phyloP scores from a whole-genome alignment of 768 basidiomycete genomes.

The Sarcomyxa edulis region DNA sequence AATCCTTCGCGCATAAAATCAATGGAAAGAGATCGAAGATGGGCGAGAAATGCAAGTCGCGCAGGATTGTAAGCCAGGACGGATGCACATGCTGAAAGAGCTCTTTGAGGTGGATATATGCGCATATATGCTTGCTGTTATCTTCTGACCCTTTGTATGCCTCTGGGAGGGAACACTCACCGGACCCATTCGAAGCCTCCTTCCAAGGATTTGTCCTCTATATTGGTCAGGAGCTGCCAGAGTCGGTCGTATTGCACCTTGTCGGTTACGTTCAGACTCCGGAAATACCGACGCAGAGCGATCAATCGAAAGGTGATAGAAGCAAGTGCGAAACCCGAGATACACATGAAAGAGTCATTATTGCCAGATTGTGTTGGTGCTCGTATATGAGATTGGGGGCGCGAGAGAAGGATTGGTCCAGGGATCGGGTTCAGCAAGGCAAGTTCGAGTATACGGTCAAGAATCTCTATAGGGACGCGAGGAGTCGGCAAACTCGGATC shows the following conservation, averaged over 20 bases:
- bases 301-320: conserved; percentile 38
- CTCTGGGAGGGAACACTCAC: conserved; percentile 25
- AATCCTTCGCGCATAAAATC: conserved; percentile 38
- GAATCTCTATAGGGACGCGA: conserved; percentile 29
- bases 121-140: conserved; percentile 9
- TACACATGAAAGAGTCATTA: conserved; percentile 21
- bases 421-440: too few relatives aligned
- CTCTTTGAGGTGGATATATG: conserved; percentile 18
- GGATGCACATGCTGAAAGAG: conserved; percentile 24
- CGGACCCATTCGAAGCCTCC: conserved; percentile 40
- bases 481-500: conserved; percentile 15
- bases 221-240: conserved; percentile 18
- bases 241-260: conserved; percentile 17
- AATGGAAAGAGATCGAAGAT: conserved; percentile 33
- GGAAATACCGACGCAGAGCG: conserved; percentile 33
- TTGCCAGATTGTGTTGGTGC: conserved; percentile 2
- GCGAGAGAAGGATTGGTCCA: too few relatives aligned
- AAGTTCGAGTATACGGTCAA: conserved; percentile 28
- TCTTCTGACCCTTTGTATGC: conserved; percentile 12
- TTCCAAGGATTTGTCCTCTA: conserved; percentile 10
- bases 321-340: conserved; percentile 34
- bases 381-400: conserved; percentile 7
- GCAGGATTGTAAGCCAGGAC: conserved; percentile 19
- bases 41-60: conserved; percentile 23
- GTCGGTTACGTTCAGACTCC: conserved; percentile 21